phyloP scores from a whole-genome alignment of 176 grass and related monocot genomes.

The Puya raimondii region DNA sequence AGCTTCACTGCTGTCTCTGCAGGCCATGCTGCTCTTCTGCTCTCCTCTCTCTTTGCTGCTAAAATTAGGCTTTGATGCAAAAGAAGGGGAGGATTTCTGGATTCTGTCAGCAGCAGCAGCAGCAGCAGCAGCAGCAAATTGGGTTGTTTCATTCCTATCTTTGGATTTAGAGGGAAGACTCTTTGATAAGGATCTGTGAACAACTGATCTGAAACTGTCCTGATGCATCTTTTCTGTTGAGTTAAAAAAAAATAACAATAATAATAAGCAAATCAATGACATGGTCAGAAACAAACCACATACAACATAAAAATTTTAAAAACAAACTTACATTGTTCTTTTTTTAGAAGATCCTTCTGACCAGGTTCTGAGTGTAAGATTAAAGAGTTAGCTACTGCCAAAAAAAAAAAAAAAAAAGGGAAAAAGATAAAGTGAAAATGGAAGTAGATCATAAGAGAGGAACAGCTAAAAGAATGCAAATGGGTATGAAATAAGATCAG shows the following conservation, averaged over 20 bases:
- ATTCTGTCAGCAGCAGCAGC: background rate
- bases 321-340: slow-evolving; percentile 26
- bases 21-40: slow-evolving; percentile 36
- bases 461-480: background rate
- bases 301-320: slow-evolving; percentile 1
- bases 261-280: slow-evolving; percentile 10
- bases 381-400: too few species aligned
- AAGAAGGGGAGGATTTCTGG: slow-evolving; percentile 11
- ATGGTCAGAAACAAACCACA: slow-evolving; percentile 24
- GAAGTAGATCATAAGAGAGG: too few species aligned
- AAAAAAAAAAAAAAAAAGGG: background rate
- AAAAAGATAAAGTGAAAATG: slow-evolving; percentile 16
- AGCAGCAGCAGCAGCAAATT: background rate
- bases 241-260: background rate
- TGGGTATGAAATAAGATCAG: background rate
- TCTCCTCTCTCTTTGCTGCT: slow-evolving; percentile 27
- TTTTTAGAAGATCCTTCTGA: background rate
- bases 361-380: background rate
- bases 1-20: slow-evolving; percentile 31
- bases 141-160: slow-evolving; percentile 29
- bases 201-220: slow-evolving; percentile 71
- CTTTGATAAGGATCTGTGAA: slow-evolving; percentile 83
- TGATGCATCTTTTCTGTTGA: slow-evolving; percentile 58
- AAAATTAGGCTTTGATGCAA: slow-evolving; percentile 4
- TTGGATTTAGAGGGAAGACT: slow-evolving; percentile 29